Evolutionary conservation across 83 land plant species (phyloP), one percentile per base, ranked within the genome.

Genomic region (Larix sibirica): DNA sequence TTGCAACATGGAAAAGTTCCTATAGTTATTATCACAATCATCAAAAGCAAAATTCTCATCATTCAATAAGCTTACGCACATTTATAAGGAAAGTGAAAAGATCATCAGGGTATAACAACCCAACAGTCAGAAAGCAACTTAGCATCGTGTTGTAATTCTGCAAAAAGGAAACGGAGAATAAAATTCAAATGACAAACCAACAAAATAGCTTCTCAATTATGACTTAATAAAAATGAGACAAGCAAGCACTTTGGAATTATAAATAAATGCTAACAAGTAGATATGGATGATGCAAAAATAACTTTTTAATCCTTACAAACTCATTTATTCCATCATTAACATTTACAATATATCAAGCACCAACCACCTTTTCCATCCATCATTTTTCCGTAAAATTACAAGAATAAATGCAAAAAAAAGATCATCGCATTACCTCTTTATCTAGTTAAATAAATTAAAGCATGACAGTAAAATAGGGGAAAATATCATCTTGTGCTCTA

Each of bases 141-240:
- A 93, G 90, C 81, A 98, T 94, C 85, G 96, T 95, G 84, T 98
- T 98, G 83, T 91, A 94, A 38, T 90, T 96, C 99, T 98, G 95
- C 87, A 87, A 78, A 65, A 65, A 26, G 14, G 23, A 26, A 78
- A 78, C 80, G 58, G 58, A 14, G 38, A 58, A 6, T 40, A 40
- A 59, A 20, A 78, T n/a, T 40, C 47, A 71, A 71, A 38, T 18
- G 42, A 10, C 42, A 33, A 69, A 69, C 74, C 6, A 69, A 69
- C 2, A 13, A 36, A 69, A 33, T 69, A 69, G 44, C 74, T 16
- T 17, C 6, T 69, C 3, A 1, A 69, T 36, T 9, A 28, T 47
- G 9, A 6, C 50, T 47, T 47, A 8, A 47, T 47, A 47, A 47
- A 47, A 6, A 47, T 6, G 50, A 47, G 10, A 47, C 0, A 26